phyloP scores from a whole-genome alignment of 2,329 filamentous ascomycete species.

The Diaporthe aspalathi region DNA sequence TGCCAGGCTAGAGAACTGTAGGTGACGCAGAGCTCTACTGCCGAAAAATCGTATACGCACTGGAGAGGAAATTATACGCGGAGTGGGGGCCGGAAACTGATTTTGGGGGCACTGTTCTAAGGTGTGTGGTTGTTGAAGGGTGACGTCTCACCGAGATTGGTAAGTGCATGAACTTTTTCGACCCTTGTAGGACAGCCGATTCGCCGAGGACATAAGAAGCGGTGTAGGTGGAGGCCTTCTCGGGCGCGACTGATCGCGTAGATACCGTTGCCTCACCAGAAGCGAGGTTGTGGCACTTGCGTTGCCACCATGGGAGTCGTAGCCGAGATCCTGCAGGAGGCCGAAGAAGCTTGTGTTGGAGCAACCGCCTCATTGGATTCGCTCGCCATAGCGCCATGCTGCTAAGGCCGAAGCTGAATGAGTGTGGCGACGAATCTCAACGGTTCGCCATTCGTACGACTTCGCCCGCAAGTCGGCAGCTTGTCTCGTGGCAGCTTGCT shows the following conservation, averaged over 20 bases:
- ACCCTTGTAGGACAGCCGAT: slow-evolving; percentile 5
- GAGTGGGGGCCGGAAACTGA: not conserved
- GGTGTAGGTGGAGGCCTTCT: slow-evolving; percentile 1
- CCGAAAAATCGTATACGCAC: not conserved
- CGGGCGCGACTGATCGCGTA: not conserved
- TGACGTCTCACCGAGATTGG: slow-evolving; percentile 18
- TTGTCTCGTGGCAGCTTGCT: not conserved
- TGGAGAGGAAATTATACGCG: not conserved
- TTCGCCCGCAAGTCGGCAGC: not conserved
- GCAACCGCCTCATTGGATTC: slow-evolving; percentile 3
- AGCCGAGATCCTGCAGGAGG: slow-evolving; percentile 24
- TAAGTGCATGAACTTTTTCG: slow-evolving; percentile 10
- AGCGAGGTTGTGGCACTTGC: not conserved
- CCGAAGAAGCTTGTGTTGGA: slow-evolving; percentile 2
- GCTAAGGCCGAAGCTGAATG: not conserved
- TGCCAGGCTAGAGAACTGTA: not conserved
- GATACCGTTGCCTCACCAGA: slow-evolving; percentile 6
- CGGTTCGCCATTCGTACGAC: not conserved
- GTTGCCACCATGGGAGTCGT: not conserved
- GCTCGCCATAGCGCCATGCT: not conserved
- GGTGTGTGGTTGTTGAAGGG: not conserved
- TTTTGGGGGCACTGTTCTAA: not conserved
- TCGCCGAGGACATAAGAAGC: slow-evolving; percentile 1
- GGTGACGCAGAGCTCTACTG: not conserved
- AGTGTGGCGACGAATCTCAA: not conserved